phyloP scores from a whole-genome alignment of 2,329 filamentous ascomycete genomes.

The Colletotrichum falcatum region DNA sequence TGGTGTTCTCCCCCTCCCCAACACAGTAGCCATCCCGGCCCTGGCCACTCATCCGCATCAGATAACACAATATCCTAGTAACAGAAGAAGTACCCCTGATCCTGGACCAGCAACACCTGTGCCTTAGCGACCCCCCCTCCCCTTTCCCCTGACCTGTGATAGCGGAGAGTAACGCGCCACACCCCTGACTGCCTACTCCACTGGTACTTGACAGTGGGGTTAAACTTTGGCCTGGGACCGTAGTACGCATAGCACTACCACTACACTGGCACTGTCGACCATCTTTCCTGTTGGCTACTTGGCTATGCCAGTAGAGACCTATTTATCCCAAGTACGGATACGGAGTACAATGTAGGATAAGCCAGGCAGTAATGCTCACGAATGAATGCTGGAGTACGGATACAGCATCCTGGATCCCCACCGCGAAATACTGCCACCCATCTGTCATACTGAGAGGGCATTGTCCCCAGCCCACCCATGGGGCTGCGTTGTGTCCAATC shows the following conservation, averaged over 20 bases:
- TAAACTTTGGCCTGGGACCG: too few species aligned
- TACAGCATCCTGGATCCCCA: constrained; percentile 16
- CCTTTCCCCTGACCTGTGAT: constrained; percentile 11
- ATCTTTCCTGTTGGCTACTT: not conserved
- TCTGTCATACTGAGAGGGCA: not conserved
- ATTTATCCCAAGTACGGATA: too few species aligned
- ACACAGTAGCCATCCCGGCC: not conserved
- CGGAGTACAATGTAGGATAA: not conserved
- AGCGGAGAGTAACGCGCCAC: not conserved
- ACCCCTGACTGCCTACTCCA: too few species aligned
- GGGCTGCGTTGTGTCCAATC: constrained; percentile 14
- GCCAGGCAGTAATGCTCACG: not conserved
- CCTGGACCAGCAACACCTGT: not conserved
- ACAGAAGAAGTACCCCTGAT: not conserved
- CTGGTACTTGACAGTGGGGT: too few species aligned
- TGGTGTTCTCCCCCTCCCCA: not conserved
- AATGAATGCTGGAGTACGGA: constrained; percentile 5
- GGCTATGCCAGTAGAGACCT: not conserved
- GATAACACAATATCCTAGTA: constrained; percentile 10
- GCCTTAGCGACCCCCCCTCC: too few species aligned
- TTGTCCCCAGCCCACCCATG: not conserved
- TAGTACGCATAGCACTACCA: too few species aligned
- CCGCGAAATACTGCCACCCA: constrained; percentile 5
- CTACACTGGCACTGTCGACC: not conserved
- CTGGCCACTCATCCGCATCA: constrained; percentile 1